Conservation (phyloP, 2,329 filamentous ascomycete species). For the Ascochyta lentis region DNA sequence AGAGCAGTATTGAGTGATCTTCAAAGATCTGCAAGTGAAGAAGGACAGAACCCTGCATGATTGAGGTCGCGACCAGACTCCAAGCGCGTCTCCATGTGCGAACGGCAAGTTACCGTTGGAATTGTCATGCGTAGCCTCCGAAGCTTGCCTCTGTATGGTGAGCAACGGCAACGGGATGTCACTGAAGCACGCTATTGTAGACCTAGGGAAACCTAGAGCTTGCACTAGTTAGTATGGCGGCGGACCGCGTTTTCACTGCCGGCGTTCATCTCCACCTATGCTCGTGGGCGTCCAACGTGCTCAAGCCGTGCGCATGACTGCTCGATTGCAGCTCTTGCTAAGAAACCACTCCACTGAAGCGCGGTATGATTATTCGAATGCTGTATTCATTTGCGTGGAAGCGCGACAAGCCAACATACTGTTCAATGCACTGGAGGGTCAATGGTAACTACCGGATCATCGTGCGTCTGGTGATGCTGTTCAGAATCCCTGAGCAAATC, state of each 20-base stretch:
- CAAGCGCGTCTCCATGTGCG: not conserved
- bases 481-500: conserved; percentile 4
- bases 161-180: not conserved
- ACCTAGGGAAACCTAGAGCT: not conserved
- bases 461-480: not conserved
- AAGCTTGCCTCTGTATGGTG: not conserved
- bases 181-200: conserved; percentile 9
- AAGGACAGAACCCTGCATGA: not conserved
- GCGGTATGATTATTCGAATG: no score
- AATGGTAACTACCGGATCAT: conserved; percentile 2
- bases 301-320: not conserved
- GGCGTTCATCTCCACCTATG: not conserved
- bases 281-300: not conserved
- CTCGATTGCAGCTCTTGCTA: not conserved
- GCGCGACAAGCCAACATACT: no score
- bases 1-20: not conserved
- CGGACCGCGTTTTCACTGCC: not conserved
- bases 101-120: not conserved
- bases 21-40: not conserved
- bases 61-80: not conserved
- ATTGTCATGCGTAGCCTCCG: not conserved
- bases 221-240: not conserved
- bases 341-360: no score
- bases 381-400: no score
- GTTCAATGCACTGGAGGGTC: not conserved